Conservation (phyloP, 768 basidiomycete genomes). For the Tricholoma matsutake region DNA sequence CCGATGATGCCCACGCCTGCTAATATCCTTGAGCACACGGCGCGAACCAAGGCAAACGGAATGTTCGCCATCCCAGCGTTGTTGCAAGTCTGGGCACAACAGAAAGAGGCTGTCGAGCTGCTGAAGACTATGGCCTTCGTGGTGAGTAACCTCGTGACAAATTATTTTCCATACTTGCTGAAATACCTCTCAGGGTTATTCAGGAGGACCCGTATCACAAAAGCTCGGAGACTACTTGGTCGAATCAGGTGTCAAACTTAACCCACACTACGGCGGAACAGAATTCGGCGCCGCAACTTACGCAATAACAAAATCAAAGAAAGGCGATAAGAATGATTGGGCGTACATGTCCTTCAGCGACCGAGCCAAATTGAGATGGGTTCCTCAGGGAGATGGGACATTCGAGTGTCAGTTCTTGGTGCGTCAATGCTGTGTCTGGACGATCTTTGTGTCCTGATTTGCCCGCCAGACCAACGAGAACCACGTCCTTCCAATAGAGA, state of each 20-base stretch:
- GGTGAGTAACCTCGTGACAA: slow-evolving; percentile 1
- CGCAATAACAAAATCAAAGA: neutral
- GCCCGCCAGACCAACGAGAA: slow-evolving; percentile 20
- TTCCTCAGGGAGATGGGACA: slow-evolving; percentile 24
- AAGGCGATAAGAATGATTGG: slow-evolving; percentile 14
- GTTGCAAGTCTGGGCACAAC: slow-evolving; percentile 35
- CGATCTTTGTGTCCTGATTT: neutral
- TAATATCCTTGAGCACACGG: slow-evolving; percentile 18
- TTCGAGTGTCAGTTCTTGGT: slow-evolving; percentile 33
- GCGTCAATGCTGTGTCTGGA: slow-evolving; percentile 13
- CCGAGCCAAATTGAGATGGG: slow-evolving; percentile 18
- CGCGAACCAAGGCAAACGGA: slow-evolving; percentile 22
- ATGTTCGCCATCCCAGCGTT: slow-evolving; percentile 37
- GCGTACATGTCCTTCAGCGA: slow-evolving; percentile 2
- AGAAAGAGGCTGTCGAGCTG: slow-evolving; percentile 18
- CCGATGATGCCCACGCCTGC: slow-evolving; percentile 38
- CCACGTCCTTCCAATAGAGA: slow-evolving; percentile 26
- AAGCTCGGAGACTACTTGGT: slow-evolving; percentile 11
- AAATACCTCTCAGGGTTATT: slow-evolving; percentile 6
- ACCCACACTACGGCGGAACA: slow-evolving; percentile 6
- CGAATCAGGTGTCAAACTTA: slow-evolving; percentile 9
- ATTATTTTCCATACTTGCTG: neutral
- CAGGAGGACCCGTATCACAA: slow-evolving; percentile 10
- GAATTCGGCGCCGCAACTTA: neutral
- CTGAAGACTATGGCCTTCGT: slow-evolving; percentile 10